phyloP scores from a whole-genome alignment of 2,329 filamentous ascomycete genomes.

The Dothistroma septosporum region DNA sequence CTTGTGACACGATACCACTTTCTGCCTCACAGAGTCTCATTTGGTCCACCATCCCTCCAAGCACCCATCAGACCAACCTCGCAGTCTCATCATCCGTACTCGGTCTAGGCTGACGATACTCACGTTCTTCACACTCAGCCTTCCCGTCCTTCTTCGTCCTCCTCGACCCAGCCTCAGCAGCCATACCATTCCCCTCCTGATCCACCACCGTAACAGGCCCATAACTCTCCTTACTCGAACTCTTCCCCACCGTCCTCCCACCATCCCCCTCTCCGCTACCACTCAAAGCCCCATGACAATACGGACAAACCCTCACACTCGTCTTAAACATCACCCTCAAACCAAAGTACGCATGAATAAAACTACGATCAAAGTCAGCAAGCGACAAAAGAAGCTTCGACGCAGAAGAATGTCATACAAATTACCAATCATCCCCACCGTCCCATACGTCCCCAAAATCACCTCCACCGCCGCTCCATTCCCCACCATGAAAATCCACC shows the following conservation, averaged over 20 bases:
- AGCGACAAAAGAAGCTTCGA: neutral
- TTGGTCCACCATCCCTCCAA: too few relatives aligned
- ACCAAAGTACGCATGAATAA: constrained; percentile 19
- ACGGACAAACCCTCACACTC: constrained; percentile 13
- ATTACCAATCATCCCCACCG: constrained; percentile 19
- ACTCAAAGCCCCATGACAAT: constrained; percentile 15
- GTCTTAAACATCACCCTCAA: constrained; percentile 11
- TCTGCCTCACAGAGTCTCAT: too few relatives aligned
- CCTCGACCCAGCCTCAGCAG: neutral
- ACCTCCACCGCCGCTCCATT: neutral
- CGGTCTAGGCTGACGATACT: constrained; percentile 4
- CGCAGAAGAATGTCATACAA: constrained; percentile 16
- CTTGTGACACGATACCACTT: too few relatives aligned
- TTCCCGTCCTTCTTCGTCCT: neutral
- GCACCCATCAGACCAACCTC: constrained; percentile 8
- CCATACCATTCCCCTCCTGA: neutral
- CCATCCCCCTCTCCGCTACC: neutral
- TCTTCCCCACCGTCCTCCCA: neutral
- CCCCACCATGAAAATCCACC: constrained; percentile 7
- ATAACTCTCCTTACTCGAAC: constrained; percentile 9
- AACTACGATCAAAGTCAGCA: constrained; percentile 4
- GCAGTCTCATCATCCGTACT: constrained; percentile 21
- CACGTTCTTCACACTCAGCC: constrained; percentile 1
- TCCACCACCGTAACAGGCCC: neutral
- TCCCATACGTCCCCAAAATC: constrained; percentile 20